Percentiles rank a stretch among this genome's conserved stretches.
These are phyloP conservation scores for Epichloe amarillans DNA, from an alignment of 2,329 filamentous ascomycete species.

Conservation along the genomic window DNA sequence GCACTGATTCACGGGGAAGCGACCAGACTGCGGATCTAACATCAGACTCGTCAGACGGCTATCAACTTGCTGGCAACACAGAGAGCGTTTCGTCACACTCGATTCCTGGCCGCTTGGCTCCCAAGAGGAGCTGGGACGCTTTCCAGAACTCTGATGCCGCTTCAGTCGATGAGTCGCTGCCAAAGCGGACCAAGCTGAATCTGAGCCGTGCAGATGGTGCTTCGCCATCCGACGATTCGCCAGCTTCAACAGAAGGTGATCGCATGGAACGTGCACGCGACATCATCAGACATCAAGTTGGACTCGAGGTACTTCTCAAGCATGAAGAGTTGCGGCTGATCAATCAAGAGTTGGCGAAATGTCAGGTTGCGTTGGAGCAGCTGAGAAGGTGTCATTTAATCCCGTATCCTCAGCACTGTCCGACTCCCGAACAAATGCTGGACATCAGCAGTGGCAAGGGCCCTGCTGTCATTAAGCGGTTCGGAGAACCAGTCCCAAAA, in stretches of 20 bases:
- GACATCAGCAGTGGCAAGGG: conserved; percentile 65
- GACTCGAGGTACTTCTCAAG: conserved; percentile 83
- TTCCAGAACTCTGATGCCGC: conserved; percentile 10
- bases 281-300: conserved; percentile 73
- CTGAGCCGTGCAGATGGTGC: conserved; percentile 6
- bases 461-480: conserved; percentile 47
- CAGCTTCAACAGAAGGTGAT: neutral
- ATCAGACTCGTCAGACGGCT: conserved; percentile 14
- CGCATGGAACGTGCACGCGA: conserved; percentile 46
- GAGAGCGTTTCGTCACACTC: neutral
- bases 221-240: conserved; percentile 10
- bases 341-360: conserved; percentile 92
- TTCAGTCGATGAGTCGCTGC: conserved; percentile 9
- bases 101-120: conserved; percentile 10
- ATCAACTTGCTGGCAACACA: conserved; percentile 11
- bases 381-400: conserved; percentile 84
- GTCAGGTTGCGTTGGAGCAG: conserved; percentile 85
- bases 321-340: conserved; percentile 89
- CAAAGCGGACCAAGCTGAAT: conserved; percentile 31
- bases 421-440: conserved; percentile 52
- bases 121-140: conserved; percentile 27
- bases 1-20: conserved; percentile 43
- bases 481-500: conserved; percentile 53
- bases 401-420: conserved; percentile 65
- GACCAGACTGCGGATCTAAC: conserved; percentile 30